These are phyloP conservation scores for Stereum hirsutum DNA, from an alignment of 1,284 basidiomycete genomes.

Conservation along the genomic window DNA sequence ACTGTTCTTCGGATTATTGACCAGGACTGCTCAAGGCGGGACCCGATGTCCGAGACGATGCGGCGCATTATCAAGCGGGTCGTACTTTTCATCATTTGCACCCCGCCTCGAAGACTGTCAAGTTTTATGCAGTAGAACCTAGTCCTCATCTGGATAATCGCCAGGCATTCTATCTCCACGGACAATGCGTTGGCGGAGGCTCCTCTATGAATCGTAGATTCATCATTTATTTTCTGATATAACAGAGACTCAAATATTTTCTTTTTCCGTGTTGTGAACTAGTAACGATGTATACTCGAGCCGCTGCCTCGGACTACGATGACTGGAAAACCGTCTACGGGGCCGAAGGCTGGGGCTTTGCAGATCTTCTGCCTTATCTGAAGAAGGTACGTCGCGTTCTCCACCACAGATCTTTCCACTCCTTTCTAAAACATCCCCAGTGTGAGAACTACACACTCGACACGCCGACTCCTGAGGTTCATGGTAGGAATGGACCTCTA, in stretches of 20 bases:
- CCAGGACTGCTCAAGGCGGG: constrained; percentile 39
- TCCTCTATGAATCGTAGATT: constrained; percentile 41
- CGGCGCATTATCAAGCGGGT: constrained; percentile 35
- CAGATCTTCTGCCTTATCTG: constrained; percentile 37
- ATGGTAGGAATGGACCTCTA: constrained; percentile 46
- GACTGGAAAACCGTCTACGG: constrained; percentile 37
- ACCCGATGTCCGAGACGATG: constrained; percentile 25
- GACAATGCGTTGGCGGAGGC: constrained; percentile 40
- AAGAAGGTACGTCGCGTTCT: constrained; percentile 29
- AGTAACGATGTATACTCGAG: constrained; percentile 47
- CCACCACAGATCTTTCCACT: no score
- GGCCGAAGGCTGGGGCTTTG: constrained; percentile 46
- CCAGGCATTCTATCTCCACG: constrained; percentile 25
- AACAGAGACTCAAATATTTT: no score
- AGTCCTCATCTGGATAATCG: constrained; percentile 32
- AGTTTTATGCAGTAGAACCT: constrained; percentile 26
- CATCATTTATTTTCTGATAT: no score
- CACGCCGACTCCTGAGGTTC: constrained; percentile 23
- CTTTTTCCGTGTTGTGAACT: not conserved
- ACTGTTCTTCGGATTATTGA: no score
- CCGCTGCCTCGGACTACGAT: constrained; percentile 45
- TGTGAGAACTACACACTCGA: constrained; percentile 38
- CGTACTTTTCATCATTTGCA: constrained; percentile 26
- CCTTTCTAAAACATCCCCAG: constrained; percentile 26
- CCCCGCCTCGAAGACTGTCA: constrained; percentile 24